Conservation (phyloP, 78 protist genomes). For the Isochrysis galbana region DNA sequence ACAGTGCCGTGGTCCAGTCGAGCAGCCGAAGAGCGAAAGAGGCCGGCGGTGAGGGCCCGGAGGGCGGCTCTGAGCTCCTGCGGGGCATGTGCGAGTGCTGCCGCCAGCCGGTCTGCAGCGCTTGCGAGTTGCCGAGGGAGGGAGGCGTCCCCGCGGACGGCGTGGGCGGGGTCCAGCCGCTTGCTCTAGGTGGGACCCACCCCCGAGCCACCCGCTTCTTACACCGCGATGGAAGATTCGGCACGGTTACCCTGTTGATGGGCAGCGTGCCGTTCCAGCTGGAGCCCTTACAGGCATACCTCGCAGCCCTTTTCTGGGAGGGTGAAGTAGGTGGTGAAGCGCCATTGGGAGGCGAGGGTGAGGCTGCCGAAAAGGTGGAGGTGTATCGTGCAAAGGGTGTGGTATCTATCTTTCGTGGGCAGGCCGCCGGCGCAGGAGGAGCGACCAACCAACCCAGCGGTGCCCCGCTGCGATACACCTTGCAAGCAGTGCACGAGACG, state of each 20-base stretch:
- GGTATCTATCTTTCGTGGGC: not conserved
- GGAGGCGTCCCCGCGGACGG: too few relatives aligned
- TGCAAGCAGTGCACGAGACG: not conserved
- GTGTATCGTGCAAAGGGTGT: not conserved
- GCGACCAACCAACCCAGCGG: not conserved
- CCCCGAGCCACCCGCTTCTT: not conserved
- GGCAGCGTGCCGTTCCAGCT: not conserved
- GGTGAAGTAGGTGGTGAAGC: not conserved
- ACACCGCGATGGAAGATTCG: not conserved
- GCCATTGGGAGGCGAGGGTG: not conserved
- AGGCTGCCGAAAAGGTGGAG: not conserved
- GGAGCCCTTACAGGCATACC: not conserved
- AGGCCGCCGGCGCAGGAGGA: not conserved
- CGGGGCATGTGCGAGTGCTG: too few relatives aligned
- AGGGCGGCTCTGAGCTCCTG: too few relatives aligned
- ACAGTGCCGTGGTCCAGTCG: too few relatives aligned
- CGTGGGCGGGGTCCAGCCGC: too few relatives aligned
- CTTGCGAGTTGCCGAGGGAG: too few relatives aligned
- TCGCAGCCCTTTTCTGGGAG: not conserved
- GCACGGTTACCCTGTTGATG: not conserved
- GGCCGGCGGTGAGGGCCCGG: too few relatives aligned
- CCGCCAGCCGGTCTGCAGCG: too few relatives aligned
- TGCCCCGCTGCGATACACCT: not conserved
- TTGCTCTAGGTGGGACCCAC: too few relatives aligned
- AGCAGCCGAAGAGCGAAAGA: too few relatives aligned